Percentiles rank a stretch among this genome's conserved stretches.
phyloP scores from a whole-genome alignment of 139 green algal genomes.

The Chlorella sp. region DNA sequence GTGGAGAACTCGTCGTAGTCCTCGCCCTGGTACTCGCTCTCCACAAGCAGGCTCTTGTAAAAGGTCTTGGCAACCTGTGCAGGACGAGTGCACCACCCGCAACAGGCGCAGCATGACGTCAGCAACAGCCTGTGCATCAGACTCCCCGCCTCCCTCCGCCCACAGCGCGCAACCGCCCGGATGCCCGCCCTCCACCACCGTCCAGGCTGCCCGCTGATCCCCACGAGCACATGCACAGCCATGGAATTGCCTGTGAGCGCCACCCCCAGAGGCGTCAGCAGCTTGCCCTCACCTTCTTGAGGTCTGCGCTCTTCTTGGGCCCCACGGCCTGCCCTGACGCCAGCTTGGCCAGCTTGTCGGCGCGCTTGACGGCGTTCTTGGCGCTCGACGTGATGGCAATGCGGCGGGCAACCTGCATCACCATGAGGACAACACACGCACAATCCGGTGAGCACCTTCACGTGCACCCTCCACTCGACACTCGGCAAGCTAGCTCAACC shows the following conservation, averaged over 20 bases:
- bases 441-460: neutral
- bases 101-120: neutral
- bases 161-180: too few species aligned
- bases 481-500: too few species aligned
- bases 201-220: too few species aligned
- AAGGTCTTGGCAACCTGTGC: conserved; percentile 42
- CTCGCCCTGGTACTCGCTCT: conserved; percentile 82
- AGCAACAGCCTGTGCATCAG: too few species aligned
- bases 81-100: too few species aligned
- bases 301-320: conserved; percentile 33
- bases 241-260: too few species aligned
- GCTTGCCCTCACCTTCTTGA: conserved; percentile 38
- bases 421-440: too few species aligned
- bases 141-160: too few species aligned
- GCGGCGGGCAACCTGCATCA: conserved; percentile 46
- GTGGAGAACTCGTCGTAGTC: conserved; percentile 86
- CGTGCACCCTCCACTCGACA: too few species aligned
- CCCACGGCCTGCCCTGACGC: conserved; percentile 47
- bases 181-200: too few species aligned
- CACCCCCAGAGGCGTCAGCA: too few species aligned
- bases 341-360: conserved; percentile 59
- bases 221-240: too few species aligned
- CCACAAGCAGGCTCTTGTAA: conserved; percentile 64
- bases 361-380: conserved; percentile 31
- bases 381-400: conserved; percentile 25